Evolutionary conservation across 345 rosid species (phyloP).

Genomic region (Aquilaria malaccensis): DNA sequence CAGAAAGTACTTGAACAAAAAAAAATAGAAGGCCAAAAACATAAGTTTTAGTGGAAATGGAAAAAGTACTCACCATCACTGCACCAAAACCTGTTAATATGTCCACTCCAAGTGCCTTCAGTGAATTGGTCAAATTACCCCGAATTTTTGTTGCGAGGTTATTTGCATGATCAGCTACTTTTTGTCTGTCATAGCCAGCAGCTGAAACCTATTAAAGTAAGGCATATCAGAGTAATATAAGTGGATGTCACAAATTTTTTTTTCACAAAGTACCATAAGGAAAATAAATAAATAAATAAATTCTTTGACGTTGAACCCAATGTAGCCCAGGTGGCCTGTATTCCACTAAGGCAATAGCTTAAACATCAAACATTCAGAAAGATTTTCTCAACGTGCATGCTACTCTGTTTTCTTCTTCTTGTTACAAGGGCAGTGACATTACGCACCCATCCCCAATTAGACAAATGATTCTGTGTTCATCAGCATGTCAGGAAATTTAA

Average conservation of each 20-base stretch:
- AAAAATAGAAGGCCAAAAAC: neutral
- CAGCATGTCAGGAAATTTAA: too few species aligned
- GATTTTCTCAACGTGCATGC: too few species aligned
- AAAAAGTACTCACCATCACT: constrained; percentile 52
- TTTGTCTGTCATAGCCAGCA: constrained; percentile 91
- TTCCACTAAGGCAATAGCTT: too few species aligned
- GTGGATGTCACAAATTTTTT: neutral
- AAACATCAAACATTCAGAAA: too few species aligned
- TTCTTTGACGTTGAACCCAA: too few species aligned
- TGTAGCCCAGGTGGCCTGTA: too few species aligned
- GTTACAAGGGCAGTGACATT: too few species aligned
- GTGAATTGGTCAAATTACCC: constrained; percentile 80
- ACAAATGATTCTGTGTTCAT: too few species aligned
- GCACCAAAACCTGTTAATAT: constrained; percentile 85
- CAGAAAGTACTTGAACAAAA: neutral
- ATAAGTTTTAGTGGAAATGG: constrained; percentile 4
- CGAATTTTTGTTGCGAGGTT: constrained; percentile 89
- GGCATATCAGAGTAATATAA: neutral
- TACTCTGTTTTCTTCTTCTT: too few species aligned
- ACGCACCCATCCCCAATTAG: too few species aligned
- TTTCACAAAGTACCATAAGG: neutral
- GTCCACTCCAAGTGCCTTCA: constrained; percentile 94
- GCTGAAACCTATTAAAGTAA: constrained; percentile 58
- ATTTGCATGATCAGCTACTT: constrained; percentile 96
- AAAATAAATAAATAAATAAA: too few species aligned